Evolutionary conservation across 768 basidiomycete genomes (phyloP).

Genomic region (Boletales sp.): DNA sequence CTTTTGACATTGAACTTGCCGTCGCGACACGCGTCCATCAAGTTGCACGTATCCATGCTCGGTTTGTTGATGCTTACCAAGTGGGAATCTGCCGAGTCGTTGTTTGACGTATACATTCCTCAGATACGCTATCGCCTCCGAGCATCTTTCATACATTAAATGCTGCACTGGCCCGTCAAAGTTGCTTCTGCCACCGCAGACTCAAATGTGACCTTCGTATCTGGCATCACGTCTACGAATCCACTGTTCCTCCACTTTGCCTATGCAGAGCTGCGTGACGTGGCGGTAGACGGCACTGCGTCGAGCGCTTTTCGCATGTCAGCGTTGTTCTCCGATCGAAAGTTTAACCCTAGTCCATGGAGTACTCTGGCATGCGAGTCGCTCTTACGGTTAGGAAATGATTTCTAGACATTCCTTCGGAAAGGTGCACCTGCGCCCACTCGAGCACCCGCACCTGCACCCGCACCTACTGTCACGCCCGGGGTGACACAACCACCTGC

Average conservation of each 20-base stretch:
- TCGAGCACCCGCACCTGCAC: constrained; percentile 5
- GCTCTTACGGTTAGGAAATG: constrained; percentile 57
- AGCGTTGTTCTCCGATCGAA: constrained; percentile 65
- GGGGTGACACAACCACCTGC: constrained; percentile 28
- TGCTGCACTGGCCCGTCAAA: constrained; percentile 40
- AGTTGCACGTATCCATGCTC: constrained; percentile 48
- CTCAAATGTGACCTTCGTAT: constrained; percentile 53
- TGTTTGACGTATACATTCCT: constrained; percentile 58
- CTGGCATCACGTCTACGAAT: constrained; percentile 58
- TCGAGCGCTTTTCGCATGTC: constrained; percentile 44
- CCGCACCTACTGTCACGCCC: constrained; percentile 26
- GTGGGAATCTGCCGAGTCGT: constrained; percentile 61
- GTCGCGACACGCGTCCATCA: constrained; percentile 40
- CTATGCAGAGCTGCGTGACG: constrained; percentile 54
- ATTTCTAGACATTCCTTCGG: constrained; percentile 64
- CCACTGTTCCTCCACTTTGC: constrained; percentile 59
- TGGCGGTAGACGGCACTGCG: constrained; percentile 44
- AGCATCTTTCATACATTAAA: constrained; percentile 1
- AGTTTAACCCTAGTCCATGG: constrained; percentile 64
- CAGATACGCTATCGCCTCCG: constrained; percentile 38
- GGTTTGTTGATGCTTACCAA: constrained; percentile 47
- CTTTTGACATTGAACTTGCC: constrained; percentile 53
- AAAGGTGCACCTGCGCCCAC: constrained; percentile 42
- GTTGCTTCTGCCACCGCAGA: constrained; percentile 46
- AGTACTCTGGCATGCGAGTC: constrained; percentile 52